Evolutionary conservation across 1,284 basidiomycete genomes (phyloP).

Genomic region (Ustilago cynodontis): DNA sequence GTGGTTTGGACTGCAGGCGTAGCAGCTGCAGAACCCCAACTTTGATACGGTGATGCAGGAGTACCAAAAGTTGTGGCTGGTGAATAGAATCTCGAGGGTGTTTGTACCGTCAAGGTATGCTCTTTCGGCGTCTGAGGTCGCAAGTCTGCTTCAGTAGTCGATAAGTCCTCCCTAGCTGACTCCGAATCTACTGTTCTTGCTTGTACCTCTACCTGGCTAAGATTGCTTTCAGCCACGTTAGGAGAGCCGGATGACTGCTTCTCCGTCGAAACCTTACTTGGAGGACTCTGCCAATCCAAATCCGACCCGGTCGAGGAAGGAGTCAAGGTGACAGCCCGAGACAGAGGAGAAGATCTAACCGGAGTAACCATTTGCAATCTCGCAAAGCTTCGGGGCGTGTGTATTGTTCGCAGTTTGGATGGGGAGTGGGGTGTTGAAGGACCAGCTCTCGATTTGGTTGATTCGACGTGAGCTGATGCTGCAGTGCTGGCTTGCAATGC

Average conservation of each 20-base stretch:
- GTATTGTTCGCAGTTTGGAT: slow-evolving; percentile 9
- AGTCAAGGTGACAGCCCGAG: slow-evolving; percentile 34
- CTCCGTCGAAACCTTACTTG: not conserved
- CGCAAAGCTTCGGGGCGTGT: slow-evolving; percentile 24
- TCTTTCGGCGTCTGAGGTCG: slow-evolving; percentile 14
- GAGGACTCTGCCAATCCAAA: slow-evolving; percentile 29
- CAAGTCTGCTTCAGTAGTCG: not conserved
- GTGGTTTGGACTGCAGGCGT: not conserved
- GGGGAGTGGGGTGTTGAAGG: slow-evolving; percentile 4
- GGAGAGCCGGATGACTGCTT: too few relatives aligned
- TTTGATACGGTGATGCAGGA: not conserved
- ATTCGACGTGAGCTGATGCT: not conserved
- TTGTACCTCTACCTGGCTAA: too few relatives aligned
- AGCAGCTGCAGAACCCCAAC: not conserved
- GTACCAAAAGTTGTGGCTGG: slow-evolving; percentile 27
- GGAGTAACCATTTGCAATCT: slow-evolving; percentile 32
- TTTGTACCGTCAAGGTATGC: not conserved
- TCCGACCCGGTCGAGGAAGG: slow-evolving; percentile 16
- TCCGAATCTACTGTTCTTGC: too few relatives aligned
- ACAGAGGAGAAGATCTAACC: slow-evolving; percentile 31
- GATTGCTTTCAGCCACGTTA: too few relatives aligned
- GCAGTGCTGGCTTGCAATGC: too few relatives aligned
- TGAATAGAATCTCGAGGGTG: slow-evolving; percentile 24
- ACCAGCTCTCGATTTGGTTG: not conserved
- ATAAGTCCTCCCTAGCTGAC: too few relatives aligned